A percentile compares a stretch with the other conserved stretches of the same genome.
phyloP scores from a whole-genome alignment of 805 yeast species.

The Metschnikowia koreensis region DNA sequence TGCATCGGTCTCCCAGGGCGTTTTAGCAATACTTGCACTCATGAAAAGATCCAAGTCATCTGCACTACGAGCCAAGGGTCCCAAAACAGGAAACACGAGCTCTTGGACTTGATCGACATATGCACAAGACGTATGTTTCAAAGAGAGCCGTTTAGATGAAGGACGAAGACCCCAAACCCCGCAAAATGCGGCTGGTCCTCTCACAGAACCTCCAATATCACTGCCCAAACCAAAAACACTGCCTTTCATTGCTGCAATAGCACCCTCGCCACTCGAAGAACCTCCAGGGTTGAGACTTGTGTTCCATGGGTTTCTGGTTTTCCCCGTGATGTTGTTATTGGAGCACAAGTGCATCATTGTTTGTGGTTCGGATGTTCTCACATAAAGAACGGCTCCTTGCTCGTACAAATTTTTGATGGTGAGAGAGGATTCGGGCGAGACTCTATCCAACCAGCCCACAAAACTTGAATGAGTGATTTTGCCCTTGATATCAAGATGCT shows the following conservation, averaged over 20 bases:
- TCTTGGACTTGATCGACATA: slow-evolving; percentile 13
- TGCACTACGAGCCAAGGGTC: slow-evolving; percentile 18
- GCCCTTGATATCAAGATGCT: slow-evolving; percentile 17
- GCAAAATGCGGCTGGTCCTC: slow-evolving; percentile 20
- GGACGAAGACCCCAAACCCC: slow-evolving; percentile 22
- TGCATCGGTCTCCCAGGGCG: slow-evolving; percentile 19
- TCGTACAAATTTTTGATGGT: slow-evolving; percentile 12
- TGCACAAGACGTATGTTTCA: slow-evolving; percentile 10
- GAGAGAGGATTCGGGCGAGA: slow-evolving; percentile 8
- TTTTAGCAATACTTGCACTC: slow-evolving; percentile 14
- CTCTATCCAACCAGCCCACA: slow-evolving; percentile 17
- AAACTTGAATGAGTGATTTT: slow-evolving; percentile 17
- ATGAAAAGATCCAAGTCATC: slow-evolving; percentile 20
- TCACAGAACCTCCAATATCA: slow-evolving; percentile 20
- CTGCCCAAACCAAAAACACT: slow-evolving; percentile 20
- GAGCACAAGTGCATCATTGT: slow-evolving; percentile 20
- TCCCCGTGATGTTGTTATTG: slow-evolving; percentile 20
- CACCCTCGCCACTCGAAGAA: slow-evolving; percentile 21
- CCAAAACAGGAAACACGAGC: slow-evolving; percentile 15
- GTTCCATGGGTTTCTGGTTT: slow-evolving; percentile 19
- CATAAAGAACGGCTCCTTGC: slow-evolving; percentile 21
- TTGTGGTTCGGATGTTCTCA: slow-evolving; percentile 20
- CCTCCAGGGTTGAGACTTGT: slow-evolving; percentile 19
- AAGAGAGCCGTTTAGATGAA: slow-evolving; percentile 15
- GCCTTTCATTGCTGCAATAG: slow-evolving; percentile 20